Base-by-base conservation (phyloP, 345 rosid species). In the Syzygium oleosum region DNA sequence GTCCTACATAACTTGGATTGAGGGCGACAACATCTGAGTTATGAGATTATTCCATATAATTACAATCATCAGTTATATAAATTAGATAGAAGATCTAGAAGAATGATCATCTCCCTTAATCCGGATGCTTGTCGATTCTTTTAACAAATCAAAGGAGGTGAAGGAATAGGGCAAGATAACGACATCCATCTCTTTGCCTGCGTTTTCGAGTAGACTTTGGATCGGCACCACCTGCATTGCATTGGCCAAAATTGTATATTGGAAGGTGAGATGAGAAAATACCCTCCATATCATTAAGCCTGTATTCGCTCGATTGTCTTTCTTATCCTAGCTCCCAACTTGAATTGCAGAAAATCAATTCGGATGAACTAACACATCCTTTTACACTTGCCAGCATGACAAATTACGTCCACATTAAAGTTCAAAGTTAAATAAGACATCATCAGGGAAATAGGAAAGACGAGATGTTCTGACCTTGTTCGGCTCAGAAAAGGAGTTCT, bases 401-500 rank as follows among this genome's bases (percentile, higher is more conserved):
- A 73, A 73, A 34, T 68, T 34, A 9, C 38, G 49, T 19, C 27
- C 49, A 2, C 49, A 19, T 19, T 73, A 9, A 73, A 73, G 49
- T 34, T 73, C 27, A 9, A 84, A 52, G 43, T 16, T 5, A 19
- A 84, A 84, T 19, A n/a, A n/a, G 49, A 84, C 19, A 14, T 84
- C 85, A 52, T 84, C 2, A 0, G 38, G 85, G 46, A 52, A 84
- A 55, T 41, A 52, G 46, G 27, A 53, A 84, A 31, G 59, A 29
- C 12, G 21, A 38, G 43, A 52, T n/a, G 83, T 38, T 16, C 29
- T 54, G 88, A 95, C 99, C 99, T 96, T 98, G 41, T 88, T 88
- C 34, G 98, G 97, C 23, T 94, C 88, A 12, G 86, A 43, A 89
- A 96, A 96, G 86, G 99, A 94, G 87, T 98, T 98, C 91, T 96